Conservation (phyloP, 2,329 filamentous ascomycete species). For the Aurifilum marmelostoma region DNA sequence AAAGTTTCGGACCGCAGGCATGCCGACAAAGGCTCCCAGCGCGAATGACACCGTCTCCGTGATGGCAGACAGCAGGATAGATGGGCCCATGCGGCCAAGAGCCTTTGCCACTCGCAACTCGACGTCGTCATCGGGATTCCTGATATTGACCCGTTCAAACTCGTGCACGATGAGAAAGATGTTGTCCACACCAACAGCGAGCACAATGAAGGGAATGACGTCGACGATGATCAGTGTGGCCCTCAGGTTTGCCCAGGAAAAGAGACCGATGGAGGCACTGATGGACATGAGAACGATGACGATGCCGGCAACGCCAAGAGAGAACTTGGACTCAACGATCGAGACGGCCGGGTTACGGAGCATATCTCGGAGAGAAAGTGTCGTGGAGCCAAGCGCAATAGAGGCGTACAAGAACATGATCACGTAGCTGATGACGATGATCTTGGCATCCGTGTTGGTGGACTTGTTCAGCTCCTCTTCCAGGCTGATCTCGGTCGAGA, state of each 20-base stretch:
- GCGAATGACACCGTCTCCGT: conserved; percentile 95
- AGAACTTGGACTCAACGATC: conserved; percentile 95
- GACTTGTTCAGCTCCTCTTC: conserved; percentile 97
- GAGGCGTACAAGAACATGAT: conserved; percentile 99
- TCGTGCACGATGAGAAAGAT: conserved; percentile 99
- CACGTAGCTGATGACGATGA: conserved; percentile 93
- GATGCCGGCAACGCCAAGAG: conserved; percentile 91
- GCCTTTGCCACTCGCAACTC: conserved; percentile 85
- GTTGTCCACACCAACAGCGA: conserved; percentile 97
- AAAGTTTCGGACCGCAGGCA: conserved; percentile 98
- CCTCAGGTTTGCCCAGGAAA: conserved; percentile 89
- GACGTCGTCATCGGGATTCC: conserved; percentile 85
- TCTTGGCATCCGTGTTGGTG: conserved; percentile 97
- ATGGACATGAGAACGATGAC: conserved; percentile 97
- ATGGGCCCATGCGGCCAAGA: conserved; percentile 94
- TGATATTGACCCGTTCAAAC: conserved; percentile 92
- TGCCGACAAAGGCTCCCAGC: conserved; percentile 89
- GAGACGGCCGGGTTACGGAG: conserved; percentile 81
- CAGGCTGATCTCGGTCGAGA: conserved; percentile 92
- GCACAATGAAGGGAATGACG: conserved; percentile 95
- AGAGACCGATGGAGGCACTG: conserved; percentile 89
- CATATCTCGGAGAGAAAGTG: conserved; percentile 75
- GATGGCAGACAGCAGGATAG: conserved; percentile 90
- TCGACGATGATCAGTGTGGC: conserved; percentile 97
- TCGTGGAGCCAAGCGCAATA: conserved; percentile 86